phyloP scores from a whole-genome alignment of 1,139 yeast species.

The Taphrina sp. region DNA sequence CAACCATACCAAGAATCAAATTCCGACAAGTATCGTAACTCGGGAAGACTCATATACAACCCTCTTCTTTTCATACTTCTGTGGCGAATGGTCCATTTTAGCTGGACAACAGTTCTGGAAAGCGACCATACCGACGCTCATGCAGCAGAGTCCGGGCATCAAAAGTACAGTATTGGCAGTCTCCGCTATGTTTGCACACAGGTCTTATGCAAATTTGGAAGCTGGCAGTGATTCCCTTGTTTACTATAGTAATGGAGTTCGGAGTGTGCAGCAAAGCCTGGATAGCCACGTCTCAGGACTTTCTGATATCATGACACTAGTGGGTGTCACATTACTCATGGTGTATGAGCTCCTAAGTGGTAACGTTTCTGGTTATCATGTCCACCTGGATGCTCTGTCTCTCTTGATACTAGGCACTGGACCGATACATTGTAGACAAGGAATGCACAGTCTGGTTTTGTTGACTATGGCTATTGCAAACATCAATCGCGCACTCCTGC shows the following conservation, averaged over 20 bases:
- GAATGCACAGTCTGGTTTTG: neutral
- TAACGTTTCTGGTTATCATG: neutral
- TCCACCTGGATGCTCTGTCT: neutral
- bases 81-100: neutral
- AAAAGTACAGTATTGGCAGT: neutral
- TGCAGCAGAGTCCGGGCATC: neutral
- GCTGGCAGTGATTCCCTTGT: neutral
- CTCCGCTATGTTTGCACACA: neutral
- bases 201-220: neutral
- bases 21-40: no score
- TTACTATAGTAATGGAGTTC: neutral
- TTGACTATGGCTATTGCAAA: neutral
- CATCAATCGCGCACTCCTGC: neutral
- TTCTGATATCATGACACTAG: neutral
- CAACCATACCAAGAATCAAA: no score
- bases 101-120: neutral
- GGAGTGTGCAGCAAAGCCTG: neutral
- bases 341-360: neutral
- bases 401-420: neutral
- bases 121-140: neutral
- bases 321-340: neutral
- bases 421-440: neutral
- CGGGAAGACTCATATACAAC: no score
- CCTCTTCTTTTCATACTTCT: neutral
- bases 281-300: neutral